Conservation (phyloP, 768 basidiomycete species). For the Leccinellum albellum region DNA sequence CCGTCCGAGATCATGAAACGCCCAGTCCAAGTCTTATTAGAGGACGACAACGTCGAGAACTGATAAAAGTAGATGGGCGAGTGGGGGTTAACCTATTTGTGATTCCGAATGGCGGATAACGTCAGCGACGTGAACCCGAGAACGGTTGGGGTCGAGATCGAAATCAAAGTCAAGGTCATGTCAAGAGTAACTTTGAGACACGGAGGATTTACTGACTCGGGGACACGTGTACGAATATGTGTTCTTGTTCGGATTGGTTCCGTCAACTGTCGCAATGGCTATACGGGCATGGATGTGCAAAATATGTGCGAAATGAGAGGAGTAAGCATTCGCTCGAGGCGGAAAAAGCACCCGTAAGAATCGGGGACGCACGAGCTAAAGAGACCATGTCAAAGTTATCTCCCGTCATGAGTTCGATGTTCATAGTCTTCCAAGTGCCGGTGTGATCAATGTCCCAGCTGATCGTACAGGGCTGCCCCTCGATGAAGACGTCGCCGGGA, state of each 20-base stretch:
- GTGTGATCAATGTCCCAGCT: conserved; percentile 58
- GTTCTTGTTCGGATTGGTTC: conserved; percentile 45
- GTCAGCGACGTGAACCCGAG: not conserved
- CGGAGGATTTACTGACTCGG: conserved; percentile 38
- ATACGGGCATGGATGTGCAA: not conserved
- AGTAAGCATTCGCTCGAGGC: not conserved
- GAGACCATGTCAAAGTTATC: conserved; percentile 65
- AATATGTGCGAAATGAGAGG: not conserved
- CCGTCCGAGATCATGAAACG: conserved; percentile 70
- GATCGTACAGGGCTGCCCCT: conserved; percentile 53
- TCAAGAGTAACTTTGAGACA: not conserved
- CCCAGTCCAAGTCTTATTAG: conserved; percentile 58
- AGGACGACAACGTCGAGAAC: conserved; percentile 47
- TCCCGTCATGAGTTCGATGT: conserved; percentile 80
- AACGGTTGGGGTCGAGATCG: not conserved
- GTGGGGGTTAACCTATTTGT: conserved; percentile 52
- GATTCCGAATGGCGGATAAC: not conserved
- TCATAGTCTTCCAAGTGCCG: conserved; percentile 65
- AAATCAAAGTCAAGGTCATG: not conserved
- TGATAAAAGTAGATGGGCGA: conserved; percentile 80
- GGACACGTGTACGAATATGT: conserved; percentile 63
- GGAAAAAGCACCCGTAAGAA: not conserved
- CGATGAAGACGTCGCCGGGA: conserved; percentile 55
- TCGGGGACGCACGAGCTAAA: conserved; percentile 52
- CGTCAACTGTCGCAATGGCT: conserved; percentile 69